phyloP scores from a whole-genome alignment of 192 early-diverging fungal genomes.

The Umbelopsis ramanniana region DNA sequence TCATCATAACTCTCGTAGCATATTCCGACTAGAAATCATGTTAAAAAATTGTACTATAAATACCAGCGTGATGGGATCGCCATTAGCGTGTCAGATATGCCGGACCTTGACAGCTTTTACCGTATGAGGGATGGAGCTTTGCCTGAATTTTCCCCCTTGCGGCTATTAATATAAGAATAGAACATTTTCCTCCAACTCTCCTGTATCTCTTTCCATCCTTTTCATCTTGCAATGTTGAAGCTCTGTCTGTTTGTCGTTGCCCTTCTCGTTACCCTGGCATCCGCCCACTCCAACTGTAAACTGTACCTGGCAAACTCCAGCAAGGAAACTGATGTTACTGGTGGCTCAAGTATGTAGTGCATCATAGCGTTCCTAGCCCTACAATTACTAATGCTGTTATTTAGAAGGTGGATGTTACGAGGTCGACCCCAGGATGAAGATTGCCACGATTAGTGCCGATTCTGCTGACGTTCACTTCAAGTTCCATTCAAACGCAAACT shows the following conservation, averaged over 20 bases:
- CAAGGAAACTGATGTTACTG: not conserved
- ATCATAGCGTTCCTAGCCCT: not conserved
- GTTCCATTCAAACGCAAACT: not conserved
- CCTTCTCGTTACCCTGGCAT: not conserved
- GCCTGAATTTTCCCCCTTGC: constrained; percentile 5
- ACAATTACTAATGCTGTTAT: not conserved
- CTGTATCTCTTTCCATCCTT: not conserved
- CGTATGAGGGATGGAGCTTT: constrained; percentile 10
- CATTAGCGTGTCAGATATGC: not conserved
- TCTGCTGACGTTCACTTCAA: constrained; percentile 8
- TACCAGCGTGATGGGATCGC: not conserved
- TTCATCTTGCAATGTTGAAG: not conserved
- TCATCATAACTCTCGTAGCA: constrained; percentile 2
- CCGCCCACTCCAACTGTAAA: not conserved
- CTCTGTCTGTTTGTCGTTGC: not conserved
- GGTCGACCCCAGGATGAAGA: not conserved
- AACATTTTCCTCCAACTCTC: not conserved
- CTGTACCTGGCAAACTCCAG: not conserved
- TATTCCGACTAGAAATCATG: not conserved
- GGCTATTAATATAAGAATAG: constrained; percentile 19
- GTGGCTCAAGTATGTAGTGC: not conserved
- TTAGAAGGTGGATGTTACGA: constrained; percentile 12
- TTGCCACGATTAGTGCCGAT: not conserved
- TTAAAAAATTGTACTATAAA: constrained; percentile 7
- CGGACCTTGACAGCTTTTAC: constrained; percentile 13